These are phyloP conservation scores for Trypethelium eluteriae DNA, from an alignment of 495 filamentous ascomycete species.

Conservation along the genomic window DNA sequence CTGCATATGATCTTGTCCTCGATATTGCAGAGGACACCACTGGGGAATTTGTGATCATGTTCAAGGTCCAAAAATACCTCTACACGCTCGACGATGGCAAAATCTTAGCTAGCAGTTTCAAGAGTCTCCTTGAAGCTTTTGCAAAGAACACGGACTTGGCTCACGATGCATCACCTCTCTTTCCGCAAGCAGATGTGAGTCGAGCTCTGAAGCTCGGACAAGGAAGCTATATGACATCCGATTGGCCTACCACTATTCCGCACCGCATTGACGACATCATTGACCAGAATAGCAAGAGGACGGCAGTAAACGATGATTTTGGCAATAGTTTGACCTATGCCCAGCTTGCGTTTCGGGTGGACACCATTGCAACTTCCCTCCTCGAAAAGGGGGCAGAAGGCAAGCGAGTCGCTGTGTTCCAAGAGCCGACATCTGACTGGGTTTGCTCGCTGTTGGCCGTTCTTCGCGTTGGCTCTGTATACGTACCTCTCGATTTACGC, in stretches of 20 bases:
- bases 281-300: neutral
- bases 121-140: neutral
- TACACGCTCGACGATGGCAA: neutral
- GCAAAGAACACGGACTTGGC: neutral
- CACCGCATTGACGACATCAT: constrained; percentile 34
- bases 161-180: neutral
- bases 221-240: constrained; percentile 18
- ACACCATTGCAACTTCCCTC: neutral
- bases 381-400: constrained; percentile 12
- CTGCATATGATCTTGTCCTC: neutral
- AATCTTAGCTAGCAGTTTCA: neutral
- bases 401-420: constrained; percentile 23
- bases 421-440: constrained; percentile 38
- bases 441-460: constrained; percentile 49
- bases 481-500: constrained; percentile 47
- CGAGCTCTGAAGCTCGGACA: constrained; percentile 23
- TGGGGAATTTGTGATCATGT: neutral
- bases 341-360: neutral
- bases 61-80: neutral
- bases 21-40: neutral
- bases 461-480: constrained; percentile 41
- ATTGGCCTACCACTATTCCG: constrained; percentile 36
- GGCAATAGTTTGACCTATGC: neutral
- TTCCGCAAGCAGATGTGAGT: constrained; percentile 13
- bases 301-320: neutral